These are phyloP conservation scores for Beverwykella pulmonaria DNA, from an alignment of 495 filamentous ascomycete genomes.

Conservation along the genomic window DNA sequence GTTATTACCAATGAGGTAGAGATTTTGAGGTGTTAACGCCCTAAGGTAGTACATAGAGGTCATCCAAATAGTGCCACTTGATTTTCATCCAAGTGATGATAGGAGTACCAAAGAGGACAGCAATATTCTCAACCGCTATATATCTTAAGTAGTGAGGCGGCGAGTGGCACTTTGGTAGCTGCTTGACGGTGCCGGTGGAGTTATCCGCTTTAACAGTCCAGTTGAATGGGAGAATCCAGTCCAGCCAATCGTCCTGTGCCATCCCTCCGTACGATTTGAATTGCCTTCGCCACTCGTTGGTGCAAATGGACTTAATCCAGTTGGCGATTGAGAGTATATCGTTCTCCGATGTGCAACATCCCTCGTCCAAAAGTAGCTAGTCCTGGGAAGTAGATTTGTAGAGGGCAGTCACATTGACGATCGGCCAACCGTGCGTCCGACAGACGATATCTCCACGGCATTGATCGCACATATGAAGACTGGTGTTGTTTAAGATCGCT, in stretches of 20 bases:
- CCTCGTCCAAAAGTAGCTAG: background rate
- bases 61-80: background rate
- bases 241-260: slow-evolving; percentile 3
- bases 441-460: background rate
- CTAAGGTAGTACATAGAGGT: too few species aligned
- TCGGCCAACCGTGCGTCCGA: slow-evolving; percentile 5
- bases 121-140: background rate
- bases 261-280: background rate
- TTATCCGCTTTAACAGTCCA: background rate
- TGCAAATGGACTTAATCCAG: slow-evolving; percentile 1
- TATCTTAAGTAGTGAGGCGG: background rate
- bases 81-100: background rate
- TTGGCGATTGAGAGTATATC: background rate
- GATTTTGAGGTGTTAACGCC: background rate
- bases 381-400: background rate
- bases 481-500: background rate
- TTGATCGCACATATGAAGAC: background rate
- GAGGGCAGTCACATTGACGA: background rate
- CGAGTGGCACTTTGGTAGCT: background rate
- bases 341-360: background rate
- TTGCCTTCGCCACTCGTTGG: background rate
- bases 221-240: background rate
- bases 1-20: background rate
- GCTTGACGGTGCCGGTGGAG: background rate
- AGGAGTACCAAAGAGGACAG: background rate